Base-by-base conservation (phyloP, 2,329 filamentous ascomycete genomes). In the Scolecobasidium constrictum region DNA sequence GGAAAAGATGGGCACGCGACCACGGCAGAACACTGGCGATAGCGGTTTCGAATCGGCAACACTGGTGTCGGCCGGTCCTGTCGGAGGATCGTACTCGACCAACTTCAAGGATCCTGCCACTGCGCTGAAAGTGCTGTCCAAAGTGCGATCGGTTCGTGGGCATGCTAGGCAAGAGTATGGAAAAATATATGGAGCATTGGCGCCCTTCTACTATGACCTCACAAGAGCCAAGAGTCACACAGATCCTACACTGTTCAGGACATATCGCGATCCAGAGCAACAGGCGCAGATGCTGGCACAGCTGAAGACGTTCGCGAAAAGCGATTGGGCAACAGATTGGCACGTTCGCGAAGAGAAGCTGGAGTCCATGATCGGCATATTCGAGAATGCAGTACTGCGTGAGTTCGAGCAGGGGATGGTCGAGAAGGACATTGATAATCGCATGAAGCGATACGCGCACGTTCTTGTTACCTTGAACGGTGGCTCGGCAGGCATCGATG, bases 321-420 rank as follows among this genome's bases (percentile, higher is more conserved):
- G 84, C 55, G 92, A 98, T 59, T 84, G 77, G 66, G 73, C 85
- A 1, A 67, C 81, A 45, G 88, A 86, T 2, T 88, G 83, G 69
- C 61, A 67, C 38, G 71, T 77, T 51, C 71, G 90, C 35, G 76
- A 83, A 53, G 77, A 83, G 48, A 84, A 81, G 55, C 66, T 98
- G 16, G 68, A 75, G 28, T 74, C 72, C 18, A 87, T 93, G 73
- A 76, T 81, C 50, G 73, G 73, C 28, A 80, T 92, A 46, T 98
- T 98, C 54, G 90, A 96, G 63, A 87, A 81, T 44, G 87, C 88
- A 3, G 88, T 93, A 3, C 65, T 95, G 40, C 76, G 83, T 38
- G 92, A 98, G 59, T 98, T 98, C 52, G 84, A 93, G 61, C 83
- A 92, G 50, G 92, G 86, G 3, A 94, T 93, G 51, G 86, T 92